Base-by-base conservation (phyloP, 2,329 filamentous ascomycete genomes). In the Septoria petroselini region DNA sequence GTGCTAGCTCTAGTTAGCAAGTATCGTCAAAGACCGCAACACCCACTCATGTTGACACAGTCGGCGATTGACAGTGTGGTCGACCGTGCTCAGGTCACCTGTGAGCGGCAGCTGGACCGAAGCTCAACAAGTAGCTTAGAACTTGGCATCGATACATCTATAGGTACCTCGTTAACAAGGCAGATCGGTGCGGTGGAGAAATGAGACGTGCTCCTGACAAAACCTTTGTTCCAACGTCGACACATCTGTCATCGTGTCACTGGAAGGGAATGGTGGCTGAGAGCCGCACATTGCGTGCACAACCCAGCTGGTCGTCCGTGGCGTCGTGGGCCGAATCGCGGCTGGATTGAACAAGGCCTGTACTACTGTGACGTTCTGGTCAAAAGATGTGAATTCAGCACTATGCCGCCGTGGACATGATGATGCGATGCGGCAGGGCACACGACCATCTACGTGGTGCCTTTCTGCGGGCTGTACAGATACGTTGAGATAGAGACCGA, bases 111-210 rank as follows among this genome's bases (percentile, higher is more conserved):
- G 40, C 40, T 42, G 40, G 23, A 30, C 40, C 18, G 18, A 31
- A 42, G 40, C 40, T 42, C 40, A 42, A 27, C 27, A 31, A 18
- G 27, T 42, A 42, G 40, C 40, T 42, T 27, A 27, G 31, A 33
- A 8, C 27, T 21, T 18, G n/a, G 25, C 23, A 27, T 27, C 23
- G 9, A 9, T 27, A 27, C 23, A 27, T 27, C 9, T 27, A 5
- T 27, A n/a, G n/a, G n/a, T n/a, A 27, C 23, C 5, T 27, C 17
- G 19, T 21, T 19, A 12, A 19, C 4, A 18, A 37, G n/a, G n/a
- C n/a, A n/a, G n/a, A n/a, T n/a, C n/a, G n/a, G n/a, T n/a, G n/a
- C n/a, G n/a, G 31, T 37, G 23, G 21, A 12, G 31, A 15, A 38
- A 23, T 18, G 33, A 25, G 30, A 45, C 21, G n/a, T 18, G 6